phyloP scores from a whole-genome alignment of 345 rosid genomes.

The Stellera chamaejasme region DNA sequence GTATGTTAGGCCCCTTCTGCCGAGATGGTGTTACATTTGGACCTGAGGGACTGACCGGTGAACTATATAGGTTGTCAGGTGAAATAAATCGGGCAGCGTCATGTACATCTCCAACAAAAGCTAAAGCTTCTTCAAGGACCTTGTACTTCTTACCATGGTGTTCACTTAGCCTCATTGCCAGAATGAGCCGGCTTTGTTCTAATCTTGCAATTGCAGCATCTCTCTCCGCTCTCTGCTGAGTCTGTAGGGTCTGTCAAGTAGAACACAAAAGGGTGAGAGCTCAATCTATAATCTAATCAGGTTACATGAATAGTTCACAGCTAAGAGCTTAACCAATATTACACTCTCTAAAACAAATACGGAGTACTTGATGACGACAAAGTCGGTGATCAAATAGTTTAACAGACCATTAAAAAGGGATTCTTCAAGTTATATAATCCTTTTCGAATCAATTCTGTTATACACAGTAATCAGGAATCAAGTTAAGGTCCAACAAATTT shows the following conservation, averaged over 20 bases:
- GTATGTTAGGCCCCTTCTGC: conserved; percentile 25
- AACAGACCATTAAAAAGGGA: too few species aligned
- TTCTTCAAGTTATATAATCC: too few species aligned
- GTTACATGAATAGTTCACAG: background rate
- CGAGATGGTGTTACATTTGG: conserved; percentile 20
- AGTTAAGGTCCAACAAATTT: too few species aligned
- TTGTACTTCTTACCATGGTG: conserved; percentile 78
- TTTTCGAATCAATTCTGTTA: too few species aligned
- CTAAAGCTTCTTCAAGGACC: conserved; percentile 83
- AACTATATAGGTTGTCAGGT: conserved; percentile 43
- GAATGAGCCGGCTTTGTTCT: conserved; percentile 88
- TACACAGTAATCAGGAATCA: too few species aligned
- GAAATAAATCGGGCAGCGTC: conserved; percentile 38
- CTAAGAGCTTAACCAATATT: background rate
- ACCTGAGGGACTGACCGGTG: conserved; percentile 30
- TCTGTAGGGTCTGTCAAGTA: conserved; percentile 56
- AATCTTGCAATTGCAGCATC: conserved; percentile 81
- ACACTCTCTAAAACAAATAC: background rate
- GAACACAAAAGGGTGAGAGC: conserved; percentile 1
- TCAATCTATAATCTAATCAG: conserved; percentile 1
- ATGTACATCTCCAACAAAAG: conserved; percentile 69
- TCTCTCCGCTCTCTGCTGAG: conserved; percentile 81
- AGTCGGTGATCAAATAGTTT: too few species aligned
- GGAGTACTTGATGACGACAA: too few species aligned
- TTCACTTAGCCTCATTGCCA: conserved; percentile 75